Evolutionary conservation across 2,329 filamentous ascomycete species (phyloP).

Genomic region (Pezicula carpinea): DNA sequence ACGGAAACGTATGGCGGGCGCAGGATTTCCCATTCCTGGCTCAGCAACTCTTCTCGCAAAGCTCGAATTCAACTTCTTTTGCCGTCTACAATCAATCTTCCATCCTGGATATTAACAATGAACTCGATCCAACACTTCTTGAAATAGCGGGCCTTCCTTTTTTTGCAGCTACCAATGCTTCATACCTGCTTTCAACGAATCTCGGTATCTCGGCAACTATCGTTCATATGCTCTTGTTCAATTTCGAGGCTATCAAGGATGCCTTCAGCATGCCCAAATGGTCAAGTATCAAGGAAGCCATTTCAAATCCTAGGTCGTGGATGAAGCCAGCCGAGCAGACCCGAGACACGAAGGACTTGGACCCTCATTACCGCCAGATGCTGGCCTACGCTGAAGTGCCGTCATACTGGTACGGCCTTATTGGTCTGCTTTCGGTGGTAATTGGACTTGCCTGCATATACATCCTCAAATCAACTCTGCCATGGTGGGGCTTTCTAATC

Average conservation of each 20-base stretch:
- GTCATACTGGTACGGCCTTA: conserved; percentile 34
- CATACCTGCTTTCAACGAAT: conserved; percentile 39
- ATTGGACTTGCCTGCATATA: conserved; percentile 35
- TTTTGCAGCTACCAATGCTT: conserved; percentile 35
- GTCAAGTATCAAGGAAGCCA: background rate
- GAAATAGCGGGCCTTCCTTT: conserved; percentile 35
- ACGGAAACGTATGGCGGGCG: conserved; percentile 37
- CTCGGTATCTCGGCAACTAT: conserved; percentile 42
- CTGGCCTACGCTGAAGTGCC: conserved; percentile 35
- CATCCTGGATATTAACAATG: conserved; percentile 34
- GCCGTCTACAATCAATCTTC: conserved; percentile 37
- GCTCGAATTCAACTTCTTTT: conserved; percentile 32
- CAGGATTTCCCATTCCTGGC: conserved; percentile 38
- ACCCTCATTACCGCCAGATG: conserved; percentile 39
- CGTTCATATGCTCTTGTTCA: conserved; percentile 38
- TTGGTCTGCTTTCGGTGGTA: conserved; percentile 11
- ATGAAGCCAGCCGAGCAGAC: conserved; percentile 18
- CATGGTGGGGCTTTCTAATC: conserved; percentile 39
- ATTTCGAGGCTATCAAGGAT: conserved; percentile 33
- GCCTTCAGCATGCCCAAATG: conserved; percentile 22
- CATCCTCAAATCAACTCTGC: conserved; percentile 28
- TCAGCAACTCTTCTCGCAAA: conserved; percentile 34
- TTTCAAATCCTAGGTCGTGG: conserved; percentile 1
- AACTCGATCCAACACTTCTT: conserved; percentile 33
- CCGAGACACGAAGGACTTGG: conserved; percentile 28